Evolutionary conservation across 306 rosid species (phyloP).

Genomic region (Vigna angularis): DNA sequence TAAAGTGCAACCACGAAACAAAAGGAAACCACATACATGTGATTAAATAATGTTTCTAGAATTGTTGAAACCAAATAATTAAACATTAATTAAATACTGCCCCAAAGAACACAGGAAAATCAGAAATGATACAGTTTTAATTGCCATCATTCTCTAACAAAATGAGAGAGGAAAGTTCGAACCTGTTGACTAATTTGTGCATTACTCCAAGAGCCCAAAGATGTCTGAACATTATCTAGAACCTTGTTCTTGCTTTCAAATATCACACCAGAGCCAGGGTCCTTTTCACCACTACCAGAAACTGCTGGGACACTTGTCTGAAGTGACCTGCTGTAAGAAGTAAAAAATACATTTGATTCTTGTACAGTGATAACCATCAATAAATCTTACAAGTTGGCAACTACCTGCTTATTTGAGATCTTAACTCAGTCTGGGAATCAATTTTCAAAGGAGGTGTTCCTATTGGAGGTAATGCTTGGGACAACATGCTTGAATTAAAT

Average conservation of each 20-base stretch:
- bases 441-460: conserved; percentile 88
- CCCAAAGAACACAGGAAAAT: background rate
- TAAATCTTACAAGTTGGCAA: conserved; percentile 29
- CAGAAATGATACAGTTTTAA: conserved; percentile 15
- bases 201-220: conserved; percentile 80
- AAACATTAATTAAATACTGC: conserved; percentile 13
- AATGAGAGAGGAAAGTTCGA: conserved; percentile 1
- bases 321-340: conserved; percentile 70
- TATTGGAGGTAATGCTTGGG: conserved; percentile 88
- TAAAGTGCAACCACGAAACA: background rate
- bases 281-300: conserved; percentile 61
- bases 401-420: conserved; percentile 76
- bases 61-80: conserved; percentile 28
- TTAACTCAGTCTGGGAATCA: conserved; percentile 68
- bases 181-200: conserved; percentile 86
- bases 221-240: conserved; percentile 67
- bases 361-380: background rate
- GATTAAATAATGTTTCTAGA: conserved; percentile 4
- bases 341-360: conserved; percentile 31
- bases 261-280: conserved; percentile 55
- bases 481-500: conserved; percentile 57
- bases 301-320: conserved; percentile 61
- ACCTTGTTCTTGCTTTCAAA: conserved; percentile 76
- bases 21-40: background rate
- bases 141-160: conserved; percentile 6